Evolutionary conservation across 2,329 filamentous ascomycete genomes (phyloP).

Genomic region (Capronia coronata): DNA sequence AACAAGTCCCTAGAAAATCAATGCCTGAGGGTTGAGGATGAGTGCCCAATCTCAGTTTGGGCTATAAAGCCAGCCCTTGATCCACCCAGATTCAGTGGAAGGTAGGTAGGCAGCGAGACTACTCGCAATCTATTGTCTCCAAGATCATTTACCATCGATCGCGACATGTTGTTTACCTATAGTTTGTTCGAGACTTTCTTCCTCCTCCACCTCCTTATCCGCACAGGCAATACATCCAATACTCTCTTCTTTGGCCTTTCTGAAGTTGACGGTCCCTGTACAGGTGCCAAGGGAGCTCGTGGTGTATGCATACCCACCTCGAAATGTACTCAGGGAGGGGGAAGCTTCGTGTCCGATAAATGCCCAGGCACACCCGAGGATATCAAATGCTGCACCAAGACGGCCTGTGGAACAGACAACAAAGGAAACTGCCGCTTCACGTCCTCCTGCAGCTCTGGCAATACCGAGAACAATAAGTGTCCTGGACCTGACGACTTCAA

Average conservation of each 20-base stretch:
- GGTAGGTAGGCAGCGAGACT: too few species aligned
- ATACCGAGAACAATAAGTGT: conserved; percentile 22
- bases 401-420: conserved; percentile 16
- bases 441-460: conserved; percentile 19
- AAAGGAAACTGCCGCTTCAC: conserved; percentile 27
- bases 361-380: conserved; percentile 29
- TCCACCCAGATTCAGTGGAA: too few species aligned
- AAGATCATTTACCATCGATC: too few species aligned
- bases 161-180: too few species aligned
- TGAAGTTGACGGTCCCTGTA: conserved; percentile 10
- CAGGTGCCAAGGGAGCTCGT: conserved; percentile 6
- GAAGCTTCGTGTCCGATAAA: conserved; percentile 35
- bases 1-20: too few species aligned
- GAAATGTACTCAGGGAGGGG: conserved; percentile 36
- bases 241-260: not conserved
- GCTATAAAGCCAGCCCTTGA: too few species aligned
- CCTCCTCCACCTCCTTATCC: not conserved
- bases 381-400: conserved; percentile 28
- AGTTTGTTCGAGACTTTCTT: not conserved
- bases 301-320: conserved; percentile 38
- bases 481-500: conserved; percentile 28
- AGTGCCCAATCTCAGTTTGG: too few species aligned
- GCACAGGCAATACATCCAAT: not conserved
- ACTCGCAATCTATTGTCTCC: too few species aligned
- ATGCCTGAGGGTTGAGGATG: too few species aligned